Conservation (phyloP, 1,139 yeast genomes). For the Hyphopichia pseudoburtonii region DNA sequence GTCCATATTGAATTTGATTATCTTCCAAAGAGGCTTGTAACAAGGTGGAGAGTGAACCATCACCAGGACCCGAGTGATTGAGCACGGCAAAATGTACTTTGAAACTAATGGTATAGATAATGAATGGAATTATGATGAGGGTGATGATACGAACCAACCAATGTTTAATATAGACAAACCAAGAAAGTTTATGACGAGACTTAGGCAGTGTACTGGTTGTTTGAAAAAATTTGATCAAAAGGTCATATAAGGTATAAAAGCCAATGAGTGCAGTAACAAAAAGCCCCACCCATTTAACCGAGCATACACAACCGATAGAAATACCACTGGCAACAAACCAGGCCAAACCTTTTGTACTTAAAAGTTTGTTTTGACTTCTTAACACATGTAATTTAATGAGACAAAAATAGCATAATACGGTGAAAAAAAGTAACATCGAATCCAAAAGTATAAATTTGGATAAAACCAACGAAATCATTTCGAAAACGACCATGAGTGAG, state of each 20-base stretch:
- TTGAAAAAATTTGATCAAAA: constrained; percentile 65
- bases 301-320: constrained; percentile 87
- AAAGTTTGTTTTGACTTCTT: constrained; percentile 35
- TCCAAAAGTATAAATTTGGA: constrained; percentile 73
- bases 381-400: constrained; percentile 54
- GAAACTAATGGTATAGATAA: constrained; percentile 70
- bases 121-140: constrained; percentile 71
- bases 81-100: constrained; percentile 77
- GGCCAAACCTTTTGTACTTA: constrained; percentile 44
- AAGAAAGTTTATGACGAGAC: constrained; percentile 18
- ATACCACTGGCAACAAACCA: constrained; percentile 74
- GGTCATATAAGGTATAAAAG: constrained; percentile 74
- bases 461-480: constrained; percentile 62
- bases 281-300: constrained; percentile 95
- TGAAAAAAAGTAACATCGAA: constrained; percentile 70
- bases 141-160: constrained; percentile 71
- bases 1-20: constrained; percentile 52
- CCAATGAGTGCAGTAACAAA: constrained; percentile 86
- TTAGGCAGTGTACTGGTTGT: constrained; percentile 20
- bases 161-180: constrained; percentile 51
- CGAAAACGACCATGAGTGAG: constrained; percentile 61
- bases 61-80: constrained; percentile 77
- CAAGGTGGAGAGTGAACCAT: constrained; percentile 68
- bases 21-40: constrained; percentile 67
- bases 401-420: constrained; percentile 60